A percentile compares a stretch with the other conserved stretches of the same genome.
phyloP scores from a whole-genome alignment of 495 filamentous ascomycete genomes.

The Podospora pseudoanserina region DNA sequence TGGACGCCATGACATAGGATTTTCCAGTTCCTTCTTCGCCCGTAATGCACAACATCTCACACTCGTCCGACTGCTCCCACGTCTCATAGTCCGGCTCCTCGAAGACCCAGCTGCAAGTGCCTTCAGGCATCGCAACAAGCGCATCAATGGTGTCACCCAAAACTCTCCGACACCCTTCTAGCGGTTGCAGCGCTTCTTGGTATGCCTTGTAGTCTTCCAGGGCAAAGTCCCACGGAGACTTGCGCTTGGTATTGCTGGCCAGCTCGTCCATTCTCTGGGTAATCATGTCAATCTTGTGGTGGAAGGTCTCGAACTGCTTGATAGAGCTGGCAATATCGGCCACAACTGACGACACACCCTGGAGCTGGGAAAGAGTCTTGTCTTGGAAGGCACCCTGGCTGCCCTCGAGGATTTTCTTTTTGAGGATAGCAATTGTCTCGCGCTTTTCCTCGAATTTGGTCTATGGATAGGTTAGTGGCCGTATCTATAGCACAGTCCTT shows the following conservation, averaged over 20 bases:
- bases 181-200: conserved; percentile 13
- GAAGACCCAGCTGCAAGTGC: conserved; percentile 26
- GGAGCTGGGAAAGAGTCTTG: conserved; percentile 23
- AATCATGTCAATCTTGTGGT: conserved; percentile 16
- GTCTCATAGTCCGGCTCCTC: conserved; percentile 5
- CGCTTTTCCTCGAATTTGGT: conserved; percentile 27
- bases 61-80: conserved; percentile 10
- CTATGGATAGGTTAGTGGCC: not conserved
- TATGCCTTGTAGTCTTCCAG: conserved; percentile 22
- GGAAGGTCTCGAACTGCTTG: conserved; percentile 20
- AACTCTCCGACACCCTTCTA: conserved; percentile 5
- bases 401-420: conserved; percentile 30
- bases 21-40: conserved; percentile 29
- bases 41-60: conserved; percentile 18
- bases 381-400: conserved; percentile 31
- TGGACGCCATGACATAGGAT: conserved; percentile 20
- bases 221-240: conserved; percentile 29
- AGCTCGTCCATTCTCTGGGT: conserved; percentile 15
- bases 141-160: conserved; percentile 20
- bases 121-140: conserved; percentile 19
- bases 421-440: conserved; percentile 17
- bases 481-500: no score
- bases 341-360: conserved; percentile 19
- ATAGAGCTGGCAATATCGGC: conserved; percentile 19
- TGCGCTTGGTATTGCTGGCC: conserved; percentile 23